phyloP scores from a whole-genome alignment of 1,139 yeast species.

The Candida tetrigidarum region DNA sequence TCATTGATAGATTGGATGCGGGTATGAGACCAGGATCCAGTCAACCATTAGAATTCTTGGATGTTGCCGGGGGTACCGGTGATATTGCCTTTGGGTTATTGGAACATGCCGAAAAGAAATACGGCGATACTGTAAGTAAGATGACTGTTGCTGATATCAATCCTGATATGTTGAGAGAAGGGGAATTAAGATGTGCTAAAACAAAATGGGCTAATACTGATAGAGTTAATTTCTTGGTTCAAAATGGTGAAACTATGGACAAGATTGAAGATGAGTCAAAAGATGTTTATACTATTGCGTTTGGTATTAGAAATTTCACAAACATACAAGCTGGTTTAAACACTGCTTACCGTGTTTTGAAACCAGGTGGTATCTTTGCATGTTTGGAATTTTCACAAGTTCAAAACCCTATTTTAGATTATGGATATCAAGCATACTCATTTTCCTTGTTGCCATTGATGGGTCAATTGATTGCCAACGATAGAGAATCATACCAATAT shows the following conservation, averaged over 20 bases:
- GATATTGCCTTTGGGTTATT: constrained; percentile 95
- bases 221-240: constrained; percentile 81
- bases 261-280: constrained; percentile 84
- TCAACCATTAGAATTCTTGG: constrained; percentile 83
- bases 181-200: constrained; percentile 69
- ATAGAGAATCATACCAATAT: constrained; percentile 94
- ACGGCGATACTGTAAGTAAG: constrained; percentile 72
- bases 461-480: constrained; percentile 96
- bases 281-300: constrained; percentile 95
- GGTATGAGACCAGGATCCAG: constrained; percentile 88
- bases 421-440: constrained; percentile 85
- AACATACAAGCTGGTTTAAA: constrained; percentile 90
- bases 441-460: constrained; percentile 87
- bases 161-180: constrained; percentile 94
- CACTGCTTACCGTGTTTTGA: constrained; percentile 92
- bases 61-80: constrained; percentile 99
- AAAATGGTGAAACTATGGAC: constrained; percentile 91
- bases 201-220: constrained; percentile 57
- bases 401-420: constrained; percentile 74
- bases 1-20: constrained; percentile 86
- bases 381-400: constrained; percentile 96
- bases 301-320: constrained; percentile 97
- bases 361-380: constrained; percentile 96
- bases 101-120: constrained; percentile 84
- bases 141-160: constrained; percentile 97